Evolutionary conservation across 208 protist genomes (phyloP).

Genomic region (Tritrichomonas musculus): DNA sequence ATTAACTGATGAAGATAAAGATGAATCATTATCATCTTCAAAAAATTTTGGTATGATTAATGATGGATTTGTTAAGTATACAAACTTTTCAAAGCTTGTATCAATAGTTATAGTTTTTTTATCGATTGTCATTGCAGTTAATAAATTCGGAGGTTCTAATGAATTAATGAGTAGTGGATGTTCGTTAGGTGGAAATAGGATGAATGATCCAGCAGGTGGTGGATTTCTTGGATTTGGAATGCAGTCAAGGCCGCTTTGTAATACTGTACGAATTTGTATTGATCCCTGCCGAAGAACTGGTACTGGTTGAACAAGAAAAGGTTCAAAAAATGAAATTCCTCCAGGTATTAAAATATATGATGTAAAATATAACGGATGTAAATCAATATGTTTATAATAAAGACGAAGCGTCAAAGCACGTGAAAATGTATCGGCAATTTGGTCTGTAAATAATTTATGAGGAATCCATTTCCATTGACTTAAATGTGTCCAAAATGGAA

Average conservation of each 20-base stretch:
- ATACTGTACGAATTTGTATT: neutral
- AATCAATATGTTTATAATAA: neutral
- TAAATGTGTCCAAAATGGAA: neutral
- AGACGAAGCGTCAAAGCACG: neutral
- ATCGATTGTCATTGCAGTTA: neutral
- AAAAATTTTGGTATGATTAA: neutral
- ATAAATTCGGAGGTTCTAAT: neutral
- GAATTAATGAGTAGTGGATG: neutral
- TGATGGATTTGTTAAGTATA: neutral
- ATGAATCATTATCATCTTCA: neutral
- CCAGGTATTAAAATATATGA: neutral
- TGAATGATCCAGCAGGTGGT: no score
- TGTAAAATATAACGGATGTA: neutral
- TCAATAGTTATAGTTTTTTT: neutral
- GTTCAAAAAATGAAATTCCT: neutral
- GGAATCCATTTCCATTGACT: neutral
- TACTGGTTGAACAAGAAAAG: neutral
- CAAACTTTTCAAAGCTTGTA: neutral
- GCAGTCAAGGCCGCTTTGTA: neutral
- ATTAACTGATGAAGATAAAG: no score
- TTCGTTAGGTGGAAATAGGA: neutral
- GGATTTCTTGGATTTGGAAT: no score
- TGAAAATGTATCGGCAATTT: neutral
- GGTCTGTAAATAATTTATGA: neutral
- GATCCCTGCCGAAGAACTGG: neutral